Evolutionary conservation across 257 asterid genomes (phyloP).

Genomic region (Lycium barbarum): DNA sequence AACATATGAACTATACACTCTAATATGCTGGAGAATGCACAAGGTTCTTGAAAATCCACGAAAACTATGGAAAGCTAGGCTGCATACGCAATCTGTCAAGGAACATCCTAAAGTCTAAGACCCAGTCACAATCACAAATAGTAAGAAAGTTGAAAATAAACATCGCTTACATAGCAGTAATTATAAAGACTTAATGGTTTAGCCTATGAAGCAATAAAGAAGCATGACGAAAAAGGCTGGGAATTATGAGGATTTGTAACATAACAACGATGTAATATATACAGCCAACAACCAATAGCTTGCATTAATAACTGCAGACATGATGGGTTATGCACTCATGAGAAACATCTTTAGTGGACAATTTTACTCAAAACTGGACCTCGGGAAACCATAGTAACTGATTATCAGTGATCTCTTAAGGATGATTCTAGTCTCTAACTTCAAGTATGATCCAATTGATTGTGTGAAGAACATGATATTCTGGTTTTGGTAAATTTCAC

Average conservation of each 20-base stretch:
- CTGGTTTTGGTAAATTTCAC: not conserved
- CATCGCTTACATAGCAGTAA: not conserved
- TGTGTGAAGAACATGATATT: not conserved
- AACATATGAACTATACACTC: slow-evolving; percentile 10
- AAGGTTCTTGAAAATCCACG: not conserved
- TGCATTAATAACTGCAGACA: not conserved
- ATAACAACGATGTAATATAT: slow-evolving; percentile 1
- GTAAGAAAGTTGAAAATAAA: not conserved
- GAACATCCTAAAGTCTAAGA: slow-evolving; percentile 5
- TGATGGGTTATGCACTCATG: not conserved
- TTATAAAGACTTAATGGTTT: not conserved
- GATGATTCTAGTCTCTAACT: not conserved
- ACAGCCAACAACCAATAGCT: not conserved
- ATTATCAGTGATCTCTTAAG: slow-evolving; percentile 8
- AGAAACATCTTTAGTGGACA: not conserved
- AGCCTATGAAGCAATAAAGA: not conserved
- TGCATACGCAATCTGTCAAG: not conserved
- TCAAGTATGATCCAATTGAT: slow-evolving; percentile 14
- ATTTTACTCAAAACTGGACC: not conserved
- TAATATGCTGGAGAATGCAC: not conserved
- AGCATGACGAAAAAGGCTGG: not conserved
- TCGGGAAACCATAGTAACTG: not conserved
- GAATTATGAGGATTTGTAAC: slow-evolving; percentile 3
- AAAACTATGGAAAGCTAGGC: slow-evolving; percentile 8
- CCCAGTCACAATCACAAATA: slow-evolving; percentile 1